Conservation (phyloP, 2,329 filamentous ascomycete genomes). For the Penicillium palitans region DNA sequence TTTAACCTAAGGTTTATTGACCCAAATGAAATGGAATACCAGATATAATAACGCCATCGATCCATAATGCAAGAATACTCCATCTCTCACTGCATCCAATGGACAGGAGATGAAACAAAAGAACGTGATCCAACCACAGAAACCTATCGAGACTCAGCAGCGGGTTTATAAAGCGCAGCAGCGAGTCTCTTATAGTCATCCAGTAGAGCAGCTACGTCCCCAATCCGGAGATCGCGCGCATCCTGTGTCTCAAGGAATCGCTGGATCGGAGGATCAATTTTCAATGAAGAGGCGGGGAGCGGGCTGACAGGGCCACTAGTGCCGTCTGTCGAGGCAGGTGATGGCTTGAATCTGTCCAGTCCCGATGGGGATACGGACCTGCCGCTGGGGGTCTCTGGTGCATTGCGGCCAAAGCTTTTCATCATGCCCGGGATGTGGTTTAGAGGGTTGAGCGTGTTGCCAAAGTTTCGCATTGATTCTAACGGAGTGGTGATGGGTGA, state of each 20-base stretch:
- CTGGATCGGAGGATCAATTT: slow-evolving; percentile 62
- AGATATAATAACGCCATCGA: slow-evolving; percentile 22
- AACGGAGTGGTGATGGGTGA: slow-evolving; percentile 58
- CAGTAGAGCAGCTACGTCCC: slow-evolving; percentile 71
- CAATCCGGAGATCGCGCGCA: slow-evolving; percentile 67
- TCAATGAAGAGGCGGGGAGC: slow-evolving; percentile 14
- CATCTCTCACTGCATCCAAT: background rate
- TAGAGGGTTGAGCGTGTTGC: slow-evolving; percentile 79
- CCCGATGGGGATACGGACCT: slow-evolving; percentile 45
- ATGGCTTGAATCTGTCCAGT: slow-evolving; percentile 40
- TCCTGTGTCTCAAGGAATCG: slow-evolving; percentile 72
- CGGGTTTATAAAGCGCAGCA: slow-evolving; percentile 57
- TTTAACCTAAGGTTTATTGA: slow-evolving; percentile 4
- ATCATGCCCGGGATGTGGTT: slow-evolving; percentile 76
- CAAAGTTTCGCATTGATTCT: slow-evolving; percentile 78
- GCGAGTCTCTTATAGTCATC: slow-evolving; percentile 74
- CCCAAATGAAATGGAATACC: slow-evolving; percentile 3
- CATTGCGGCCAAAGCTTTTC: slow-evolving; percentile 65
- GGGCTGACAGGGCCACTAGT: slow-evolving; percentile 13
- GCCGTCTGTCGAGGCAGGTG: slow-evolving; percentile 22
- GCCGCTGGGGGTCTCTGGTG: slow-evolving; percentile 45
- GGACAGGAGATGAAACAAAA: background rate
- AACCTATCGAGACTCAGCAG: slow-evolving; percentile 17
- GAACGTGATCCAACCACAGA: background rate
- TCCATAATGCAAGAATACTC: slow-evolving; percentile 14